Base-by-base conservation (phyloP, 306 rosid genomes). In the Casuarina glauca region DNA sequence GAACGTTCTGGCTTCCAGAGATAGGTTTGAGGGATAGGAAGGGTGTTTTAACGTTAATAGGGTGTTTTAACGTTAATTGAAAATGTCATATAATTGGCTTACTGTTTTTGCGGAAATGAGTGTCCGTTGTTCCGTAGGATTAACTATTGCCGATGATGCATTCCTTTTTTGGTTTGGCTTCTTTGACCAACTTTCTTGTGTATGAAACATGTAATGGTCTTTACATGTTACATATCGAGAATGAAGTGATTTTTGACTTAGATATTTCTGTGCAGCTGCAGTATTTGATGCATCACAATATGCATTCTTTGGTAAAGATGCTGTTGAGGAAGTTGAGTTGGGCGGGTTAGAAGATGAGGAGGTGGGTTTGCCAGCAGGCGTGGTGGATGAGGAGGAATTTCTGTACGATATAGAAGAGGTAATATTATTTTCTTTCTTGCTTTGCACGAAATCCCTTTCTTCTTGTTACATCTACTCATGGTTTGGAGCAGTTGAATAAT, bases 221-320 rank as follows among this genome's bases (percentile, higher is more conserved):
- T 70, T 70, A 19, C 16, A 19, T 60, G 69, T 58, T 35, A 57
- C 61, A 35, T 48, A 54, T 63, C 51, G 39, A 76, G 45, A 41
- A 67, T 26, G 48, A 41, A 73, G 2, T 5, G 32, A 39, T 35
- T 4, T 77, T 74, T 81, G 55, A 70, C 72, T 70, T 62, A 49
- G n/a, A 48, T 85, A 55, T 44, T 75, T 80, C 20, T 74, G 50
- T 82, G 63, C 32, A 26, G 32, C 39, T 84, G 69, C 87, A 26
- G 83, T 90, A 78, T 93, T 93, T 80, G 98, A 93, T 77, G 92
- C 98, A 80, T 90, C 98, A 3, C 98, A 89, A 75, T 93, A 93
- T 82, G 98, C 96, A 51, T 93, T 91, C 78, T 91, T 93, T 53
- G 92, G 98, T 32, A 87, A 91, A 82, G 91, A 91, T 76, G 88